Evolutionary conservation across 2,329 filamentous ascomycete species (phyloP), one percentile per base, ranked within the genome.

Genomic region (Coniochaeta prunicola): DNA sequence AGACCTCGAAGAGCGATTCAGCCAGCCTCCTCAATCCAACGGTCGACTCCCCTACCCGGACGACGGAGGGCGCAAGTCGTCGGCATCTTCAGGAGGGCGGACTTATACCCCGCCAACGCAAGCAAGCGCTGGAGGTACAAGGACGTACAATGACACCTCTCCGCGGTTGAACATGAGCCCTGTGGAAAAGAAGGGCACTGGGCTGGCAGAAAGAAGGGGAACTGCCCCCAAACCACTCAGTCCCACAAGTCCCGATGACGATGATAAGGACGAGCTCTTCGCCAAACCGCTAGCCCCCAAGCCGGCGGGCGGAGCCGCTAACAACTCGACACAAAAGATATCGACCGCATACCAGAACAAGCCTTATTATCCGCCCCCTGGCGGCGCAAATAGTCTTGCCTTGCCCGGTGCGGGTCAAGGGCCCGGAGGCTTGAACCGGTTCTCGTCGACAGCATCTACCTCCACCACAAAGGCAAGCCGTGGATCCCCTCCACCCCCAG

Each of bases 401-500:
- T 13, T 50, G 57, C 36, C 34, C 28, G 48, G 21, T 3, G 24
- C 24, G 10, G 48, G 42, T 3, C 60, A 56, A 55, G 50, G 59
- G 70, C 59, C 66, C 58, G 66, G 56, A 66, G 66, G 48, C 62
- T 80, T 88, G 63, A 86, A 83, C 67, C 80, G 85, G 50, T 85
- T 86, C 64, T 80, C 82, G 12, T 97, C 93, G 2, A 96, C 91
- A 8, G 92, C 93, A 15, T 97, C 94, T 0, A 96, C 87, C 13
- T 96, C 92, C 2, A 99, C 94, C 0, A 97, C 93, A 2, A 86
- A 90, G 64, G 94, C 94, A 21, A 92, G 90, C 68, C 84, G 94
- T 65, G 94, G 94, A 48, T 97, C 93, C 30, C 94, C 94, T 5
- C 93, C 94, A 4, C 94, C 94, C 1, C 94, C 94, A 9, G 93